phyloP scores from a whole-genome alignment of 352 stramenopile species.

The Phytophthora citricola region DNA sequence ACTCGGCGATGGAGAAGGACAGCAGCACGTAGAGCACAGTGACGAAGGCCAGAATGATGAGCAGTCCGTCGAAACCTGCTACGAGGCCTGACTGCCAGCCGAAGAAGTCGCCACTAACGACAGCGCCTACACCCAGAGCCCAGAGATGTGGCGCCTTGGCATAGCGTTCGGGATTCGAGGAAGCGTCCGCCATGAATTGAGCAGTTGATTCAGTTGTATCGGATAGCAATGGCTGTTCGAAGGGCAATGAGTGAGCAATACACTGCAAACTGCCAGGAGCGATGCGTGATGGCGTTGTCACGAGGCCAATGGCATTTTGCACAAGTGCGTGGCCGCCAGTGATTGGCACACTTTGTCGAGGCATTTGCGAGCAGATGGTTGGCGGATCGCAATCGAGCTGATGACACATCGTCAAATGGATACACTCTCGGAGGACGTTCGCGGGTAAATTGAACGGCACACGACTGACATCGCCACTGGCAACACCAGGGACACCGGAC shows the following conservation, averaged over 20 bases:
- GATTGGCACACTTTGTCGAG: slow-evolving; percentile 2
- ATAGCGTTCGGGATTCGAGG: slow-evolving; percentile 36
- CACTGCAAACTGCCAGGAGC: not conserved
- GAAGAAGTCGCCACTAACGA: slow-evolving; percentile 71
- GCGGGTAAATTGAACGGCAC: too few relatives aligned
- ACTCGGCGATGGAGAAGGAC: slow-evolving; percentile 74
- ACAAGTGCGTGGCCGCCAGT: slow-evolving; percentile 19
- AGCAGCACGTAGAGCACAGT: slow-evolving; percentile 71
- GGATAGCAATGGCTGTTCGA: not conserved
- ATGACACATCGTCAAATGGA: too few relatives aligned
- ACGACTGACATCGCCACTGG: too few relatives aligned
- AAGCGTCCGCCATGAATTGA: slow-evolving; percentile 9
- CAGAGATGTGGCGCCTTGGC: slow-evolving; percentile 65
- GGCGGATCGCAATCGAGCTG: too few relatives aligned
- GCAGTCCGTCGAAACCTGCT: slow-evolving; percentile 62
- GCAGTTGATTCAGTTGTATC: not conserved
- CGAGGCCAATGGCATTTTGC: not conserved
- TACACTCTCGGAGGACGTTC: too few relatives aligned
- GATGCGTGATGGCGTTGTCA: not conserved
- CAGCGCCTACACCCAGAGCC: slow-evolving; percentile 61
- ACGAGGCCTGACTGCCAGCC: slow-evolving; percentile 65
- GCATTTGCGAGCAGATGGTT: too few relatives aligned
- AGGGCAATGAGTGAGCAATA: not conserved
- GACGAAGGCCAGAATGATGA: slow-evolving; percentile 64
- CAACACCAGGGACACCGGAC: too few relatives aligned